A percentile compares a stretch with the other conserved stretches of the same genome.
These are phyloP conservation scores for Persicaria tinctoria DNA, from an alignment of 148 eudicot genomes.

Conservation along the genomic window DNA sequence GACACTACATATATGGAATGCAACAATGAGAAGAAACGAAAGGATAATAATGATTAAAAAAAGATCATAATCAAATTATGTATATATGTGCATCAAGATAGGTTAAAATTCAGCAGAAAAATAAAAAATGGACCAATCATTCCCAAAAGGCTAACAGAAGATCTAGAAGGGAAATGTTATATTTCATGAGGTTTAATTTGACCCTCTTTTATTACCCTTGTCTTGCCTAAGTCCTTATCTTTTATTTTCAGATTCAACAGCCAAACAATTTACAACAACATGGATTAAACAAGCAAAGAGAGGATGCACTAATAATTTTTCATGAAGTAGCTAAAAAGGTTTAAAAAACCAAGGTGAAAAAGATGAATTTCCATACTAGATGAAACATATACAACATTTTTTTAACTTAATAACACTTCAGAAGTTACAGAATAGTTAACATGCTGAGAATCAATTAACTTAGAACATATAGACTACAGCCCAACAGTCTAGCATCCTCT, in stretches of 20 bases:
- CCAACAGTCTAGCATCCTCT: not conserved
- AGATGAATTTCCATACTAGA: not conserved
- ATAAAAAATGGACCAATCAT: not conserved
- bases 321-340: not conserved
- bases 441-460: not conserved
- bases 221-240: not conserved
- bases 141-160: not conserved
- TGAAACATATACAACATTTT: not conserved
- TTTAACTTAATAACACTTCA: not conserved
- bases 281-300: not conserved
- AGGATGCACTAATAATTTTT: not conserved
- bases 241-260: not conserved
- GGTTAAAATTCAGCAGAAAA: not conserved
- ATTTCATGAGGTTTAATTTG: not conserved
- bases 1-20: not conserved
- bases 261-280: not conserved
- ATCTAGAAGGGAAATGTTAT: not conserved
- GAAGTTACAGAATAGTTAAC: not conserved
- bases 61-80: too few species aligned
- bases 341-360: not conserved
- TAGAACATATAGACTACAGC: not conserved
- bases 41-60: too few species aligned
- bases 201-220: not conserved
- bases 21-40: not conserved
- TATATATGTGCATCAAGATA: too few species aligned